Evolutionary conservation across 1,284 basidiomycete species (phyloP), one percentile per base, ranked within the genome.

Genomic region (Boletus mariae): DNA sequence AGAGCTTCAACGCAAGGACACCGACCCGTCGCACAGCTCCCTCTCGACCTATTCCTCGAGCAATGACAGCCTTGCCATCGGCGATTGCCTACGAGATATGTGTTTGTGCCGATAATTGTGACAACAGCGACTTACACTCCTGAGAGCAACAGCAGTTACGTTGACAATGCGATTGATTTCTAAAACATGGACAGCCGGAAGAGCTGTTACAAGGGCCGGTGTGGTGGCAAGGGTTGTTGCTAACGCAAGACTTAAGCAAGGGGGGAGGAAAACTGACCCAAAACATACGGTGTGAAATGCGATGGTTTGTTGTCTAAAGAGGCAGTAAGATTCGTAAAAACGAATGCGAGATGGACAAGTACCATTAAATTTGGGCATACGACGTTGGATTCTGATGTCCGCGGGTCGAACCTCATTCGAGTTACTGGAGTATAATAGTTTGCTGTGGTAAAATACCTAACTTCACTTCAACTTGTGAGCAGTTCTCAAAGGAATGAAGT

Each of bases 41-140:
- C 56, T 12, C 40, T 46, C n/a, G 59, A 59, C 43, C 37, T 59
- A 20, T n/a, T 12, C 47, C 51, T 58, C 35, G 54, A 43, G 54
- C 78, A 80, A 31, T 60, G 63, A 55, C 79, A 80, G 3, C 77
- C 78, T 46, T 52, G 54, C 63, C 64, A 70, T 48, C 74, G 62
- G n/a, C 74, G 68, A 47, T 49, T 55, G 54, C 78, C 77, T 66
- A 45, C 41, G 47, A 38, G 44, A 49, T 7, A 15, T 55, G 37
- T 4, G 43, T 44, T 25, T 17, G 7, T 29, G 5, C 37, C 2
- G 3, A 38, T 32, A 32, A 28, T 5, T 23, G n/a, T 28, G 47
- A 51, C 49, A 3, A 49, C 1, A 6, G 10, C 3, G 23, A 50
- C 71, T 47, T 55, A 78, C 76, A 79, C 44, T 62, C 59, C 5